Conservation (phyloP, 2,329 filamentous ascomycete genomes). For the Beauveria pseudobassiana region DNA sequence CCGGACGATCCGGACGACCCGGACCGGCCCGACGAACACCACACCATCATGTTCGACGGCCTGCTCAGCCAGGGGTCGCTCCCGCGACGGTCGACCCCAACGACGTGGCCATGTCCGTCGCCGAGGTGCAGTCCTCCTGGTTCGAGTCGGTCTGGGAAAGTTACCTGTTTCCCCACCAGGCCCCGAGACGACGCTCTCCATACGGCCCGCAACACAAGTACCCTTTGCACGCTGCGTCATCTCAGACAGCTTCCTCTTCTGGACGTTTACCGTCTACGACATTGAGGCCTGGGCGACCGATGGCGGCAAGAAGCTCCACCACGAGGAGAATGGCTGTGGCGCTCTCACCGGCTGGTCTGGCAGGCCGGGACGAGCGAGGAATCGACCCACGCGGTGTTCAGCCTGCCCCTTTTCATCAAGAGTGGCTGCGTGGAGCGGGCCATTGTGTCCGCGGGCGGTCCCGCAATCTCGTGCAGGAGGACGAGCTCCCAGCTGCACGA, state of each 20-base stretch:
- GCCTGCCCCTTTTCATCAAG: slow-evolving; percentile 19
- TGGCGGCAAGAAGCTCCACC: slow-evolving; percentile 4
- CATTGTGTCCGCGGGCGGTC: slow-evolving; percentile 20
- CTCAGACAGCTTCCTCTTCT: neutral
- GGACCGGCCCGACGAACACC: neutral
- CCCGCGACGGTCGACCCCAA: neutral
- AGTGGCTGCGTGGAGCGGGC: slow-evolving; percentile 21
- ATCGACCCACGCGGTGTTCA: slow-evolving; percentile 14
- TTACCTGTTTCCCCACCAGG: neutral
- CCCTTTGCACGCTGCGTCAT: neutral
- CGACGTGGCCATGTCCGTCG: neutral
- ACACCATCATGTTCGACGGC: neutral
- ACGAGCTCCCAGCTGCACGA: neutral
- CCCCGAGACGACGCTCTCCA: neutral
- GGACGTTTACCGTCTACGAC: slow-evolving; percentile 8
- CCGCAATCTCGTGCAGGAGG: slow-evolving; percentile 15
- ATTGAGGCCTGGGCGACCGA: slow-evolving; percentile 9
- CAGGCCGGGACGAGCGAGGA: neutral
- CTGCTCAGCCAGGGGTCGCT: neutral
- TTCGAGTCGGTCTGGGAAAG: neutral
- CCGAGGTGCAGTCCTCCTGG: neutral
- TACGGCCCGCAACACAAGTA: neutral
- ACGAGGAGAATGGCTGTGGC: slow-evolving; percentile 12
- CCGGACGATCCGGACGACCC: slow-evolving; percentile 1
- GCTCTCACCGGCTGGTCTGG: slow-evolving; percentile 14